Percentiles rank a stretch among this genome's conserved stretches.
These are phyloP conservation scores for Tolypocladium album DNA, from an alignment of 2,329 filamentous ascomycete species.

Conservation along the genomic window DNA sequence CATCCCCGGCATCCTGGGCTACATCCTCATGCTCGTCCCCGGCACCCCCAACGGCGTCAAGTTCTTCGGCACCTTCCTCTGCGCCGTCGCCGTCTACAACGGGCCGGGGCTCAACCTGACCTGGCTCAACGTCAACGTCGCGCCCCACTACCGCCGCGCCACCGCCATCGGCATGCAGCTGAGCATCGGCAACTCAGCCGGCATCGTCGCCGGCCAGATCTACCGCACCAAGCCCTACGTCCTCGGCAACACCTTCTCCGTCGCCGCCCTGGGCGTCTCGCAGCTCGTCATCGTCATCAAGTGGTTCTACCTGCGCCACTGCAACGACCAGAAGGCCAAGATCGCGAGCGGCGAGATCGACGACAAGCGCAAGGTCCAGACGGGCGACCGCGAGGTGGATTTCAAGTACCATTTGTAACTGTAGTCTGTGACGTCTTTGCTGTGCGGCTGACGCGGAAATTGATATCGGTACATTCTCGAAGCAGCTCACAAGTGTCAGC, in stretches of 20 bases:
- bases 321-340: slow-evolving; percentile 28
- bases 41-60: slow-evolving; percentile 32
- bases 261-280: slow-evolving; percentile 16
- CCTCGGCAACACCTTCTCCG: slow-evolving; percentile 16
- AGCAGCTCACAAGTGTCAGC: neutral
- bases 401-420: slow-evolving; percentile 32
- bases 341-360: slow-evolving; percentile 27
- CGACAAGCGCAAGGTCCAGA: slow-evolving; percentile 31
- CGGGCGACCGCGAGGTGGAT: slow-evolving; percentile 34
- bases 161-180: slow-evolving; percentile 34
- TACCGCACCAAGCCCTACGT: slow-evolving; percentile 21
- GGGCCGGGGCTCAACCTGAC: slow-evolving; percentile 35
- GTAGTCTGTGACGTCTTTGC: neutral
- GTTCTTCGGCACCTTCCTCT: slow-evolving; percentile 39
- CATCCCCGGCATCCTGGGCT: slow-evolving; percentile 35
- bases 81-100: slow-evolving; percentile 34
- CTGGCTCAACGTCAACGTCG: slow-evolving; percentile 34
- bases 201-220: slow-evolving; percentile 29
- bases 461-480: neutral
- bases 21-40: slow-evolving; percentile 35
- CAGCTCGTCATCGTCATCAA: slow-evolving; percentile 25
- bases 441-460: neutral
- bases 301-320: slow-evolving; percentile 29
- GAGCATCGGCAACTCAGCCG: slow-evolving; percentile 33
- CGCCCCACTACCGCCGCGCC: slow-evolving; percentile 33